Evolutionary conservation across 179 eudicot genomes (phyloP), one percentile per base, ranked within the genome.

Genomic region (Nepenthes alata): DNA sequence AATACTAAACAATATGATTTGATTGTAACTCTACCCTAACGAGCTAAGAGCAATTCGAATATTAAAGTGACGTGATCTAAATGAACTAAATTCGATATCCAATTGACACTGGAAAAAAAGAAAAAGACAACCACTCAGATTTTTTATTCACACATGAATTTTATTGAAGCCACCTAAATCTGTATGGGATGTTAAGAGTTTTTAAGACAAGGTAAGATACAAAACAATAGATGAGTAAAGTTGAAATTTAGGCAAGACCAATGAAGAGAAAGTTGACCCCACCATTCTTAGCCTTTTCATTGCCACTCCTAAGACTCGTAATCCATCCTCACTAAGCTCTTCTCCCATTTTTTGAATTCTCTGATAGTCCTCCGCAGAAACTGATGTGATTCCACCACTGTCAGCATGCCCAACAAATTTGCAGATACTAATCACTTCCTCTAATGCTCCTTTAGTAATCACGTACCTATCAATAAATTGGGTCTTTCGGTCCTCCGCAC

Each of bases 361-460:
- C 41, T 53, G 64, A 56, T 65, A 62, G 68, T 77, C 74, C 60
- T 77, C 74, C 13, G 25, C 10, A 35, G 74, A 66, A 47, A 80
- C 61, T 10, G 55, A 6, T 56, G 48, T 53, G 38, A 67, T 47
- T 63, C 56, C 61, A 47, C 55, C 72, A 12, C 58, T 62, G 55
- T 58, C 74, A 56, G 57, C 47, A 65, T 71, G 60, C 35, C 55
- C 69, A 49, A 80, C 65, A 50, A 41, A 66, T n/a, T 71, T 62
- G 59, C 72, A 77, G 13, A 68, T 49, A 6, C 36, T 58, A 15
- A 66, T 68, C 12, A 80, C 67, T 59, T 80, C 81, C 68, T 80
- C 81, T 14, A 77, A 51, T 55, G 84, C 78, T 15, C 84, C 84
- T 77, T 80, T 80, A 25, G 81, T 77, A 52, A 80, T 59, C 65